Percentiles rank a stretch among this genome's conserved stretches.
Conservation (phyloP, 192 early-diverging fungal genomes). For the Podila epigama region DNA sequence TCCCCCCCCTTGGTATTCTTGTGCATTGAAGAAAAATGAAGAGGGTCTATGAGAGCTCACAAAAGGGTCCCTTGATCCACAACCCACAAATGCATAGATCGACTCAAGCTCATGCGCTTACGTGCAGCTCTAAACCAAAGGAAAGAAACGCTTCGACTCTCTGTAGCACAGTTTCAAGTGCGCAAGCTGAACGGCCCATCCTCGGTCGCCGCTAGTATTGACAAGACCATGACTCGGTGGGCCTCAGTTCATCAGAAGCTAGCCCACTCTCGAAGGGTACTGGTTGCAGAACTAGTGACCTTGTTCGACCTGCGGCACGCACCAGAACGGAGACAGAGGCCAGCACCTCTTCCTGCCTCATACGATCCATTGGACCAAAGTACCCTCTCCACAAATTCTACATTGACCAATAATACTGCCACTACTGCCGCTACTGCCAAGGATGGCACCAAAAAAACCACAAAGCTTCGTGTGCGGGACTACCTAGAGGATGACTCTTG, state of each 20-base stretch:
- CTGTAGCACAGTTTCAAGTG: constrained; percentile 31
- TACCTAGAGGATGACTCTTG: constrained; percentile 47
- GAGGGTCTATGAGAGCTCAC: no score
- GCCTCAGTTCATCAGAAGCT: constrained; percentile 50
- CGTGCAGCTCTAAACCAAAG: constrained; percentile 28
- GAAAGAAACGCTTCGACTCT: constrained; percentile 32
- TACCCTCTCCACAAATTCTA: constrained; percentile 16
- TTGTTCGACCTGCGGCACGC: constrained; percentile 59
- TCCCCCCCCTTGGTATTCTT: no score
- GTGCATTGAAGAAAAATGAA: no score
- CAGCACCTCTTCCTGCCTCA: background rate
- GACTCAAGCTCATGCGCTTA: constrained; percentile 17
- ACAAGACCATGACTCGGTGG: constrained; percentile 49
- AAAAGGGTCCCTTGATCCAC: background rate
- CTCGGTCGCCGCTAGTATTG: constrained; percentile 31
- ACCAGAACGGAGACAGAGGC: constrained; percentile 14
- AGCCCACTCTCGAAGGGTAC: constrained; percentile 50
- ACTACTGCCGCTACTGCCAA: constrained; percentile 4
- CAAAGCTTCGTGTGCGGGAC: constrained; percentile 37
- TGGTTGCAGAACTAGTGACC: constrained; percentile 57
- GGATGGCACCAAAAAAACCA: constrained; percentile 8
- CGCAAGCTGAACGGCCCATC: constrained; percentile 32
- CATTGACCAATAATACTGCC: constrained; percentile 23
- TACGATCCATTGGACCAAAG: constrained; percentile 4
- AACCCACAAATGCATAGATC: constrained; percentile 20